Evolutionary conservation across 1,139 yeast species (phyloP).

Genomic region (Ashbya aceris): DNA sequence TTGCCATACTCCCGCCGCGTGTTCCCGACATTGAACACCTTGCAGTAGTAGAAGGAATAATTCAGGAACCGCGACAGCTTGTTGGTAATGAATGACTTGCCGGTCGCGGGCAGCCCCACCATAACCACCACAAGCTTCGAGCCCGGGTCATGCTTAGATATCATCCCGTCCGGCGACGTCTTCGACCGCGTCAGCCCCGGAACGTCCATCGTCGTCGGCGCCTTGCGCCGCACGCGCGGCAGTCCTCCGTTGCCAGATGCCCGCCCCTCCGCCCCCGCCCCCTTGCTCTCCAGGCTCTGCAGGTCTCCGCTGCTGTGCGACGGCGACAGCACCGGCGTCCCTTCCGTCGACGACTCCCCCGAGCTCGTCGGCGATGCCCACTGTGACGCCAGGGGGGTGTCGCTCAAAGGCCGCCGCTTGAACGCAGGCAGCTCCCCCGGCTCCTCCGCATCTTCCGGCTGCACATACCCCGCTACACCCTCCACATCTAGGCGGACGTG

Average conservation of each 20-base stretch:
- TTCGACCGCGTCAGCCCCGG: conserved; percentile 88
- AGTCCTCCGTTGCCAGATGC: not conserved
- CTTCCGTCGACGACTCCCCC: conserved; percentile 26
- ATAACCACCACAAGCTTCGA: conserved; percentile 83
- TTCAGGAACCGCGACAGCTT: conserved; percentile 79
- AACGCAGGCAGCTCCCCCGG: conserved; percentile 41
- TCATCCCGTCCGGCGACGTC: conserved; percentile 73
- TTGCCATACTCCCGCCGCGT: conserved; percentile 69
- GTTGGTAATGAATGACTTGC: conserved; percentile 86
- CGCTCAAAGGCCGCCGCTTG: conserved; percentile 60
- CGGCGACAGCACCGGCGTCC: conserved; percentile 28
- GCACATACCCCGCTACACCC: not conserved
- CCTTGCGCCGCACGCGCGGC: conserved; percentile 27
- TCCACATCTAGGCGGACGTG: conserved; percentile 13
- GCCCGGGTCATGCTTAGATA: conserved; percentile 61
- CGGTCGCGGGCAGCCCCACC: conserved; percentile 93
- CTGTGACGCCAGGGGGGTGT: conserved; percentile 54
- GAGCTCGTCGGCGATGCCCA: conserved; percentile 42
- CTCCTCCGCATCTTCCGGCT: conserved; percentile 4
- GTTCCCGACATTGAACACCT: conserved; percentile 89
- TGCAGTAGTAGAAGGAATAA: conserved; percentile 85
- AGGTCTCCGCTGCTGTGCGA: conserved; percentile 3
- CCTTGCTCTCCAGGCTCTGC: conserved; percentile 9
- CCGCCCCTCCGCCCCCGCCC: conserved; percentile 2
- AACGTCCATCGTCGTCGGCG: conserved; percentile 75